Evolutionary conservation across 129 eudicot genomes (phyloP).

Genomic region (Flaveria bidentis): DNA sequence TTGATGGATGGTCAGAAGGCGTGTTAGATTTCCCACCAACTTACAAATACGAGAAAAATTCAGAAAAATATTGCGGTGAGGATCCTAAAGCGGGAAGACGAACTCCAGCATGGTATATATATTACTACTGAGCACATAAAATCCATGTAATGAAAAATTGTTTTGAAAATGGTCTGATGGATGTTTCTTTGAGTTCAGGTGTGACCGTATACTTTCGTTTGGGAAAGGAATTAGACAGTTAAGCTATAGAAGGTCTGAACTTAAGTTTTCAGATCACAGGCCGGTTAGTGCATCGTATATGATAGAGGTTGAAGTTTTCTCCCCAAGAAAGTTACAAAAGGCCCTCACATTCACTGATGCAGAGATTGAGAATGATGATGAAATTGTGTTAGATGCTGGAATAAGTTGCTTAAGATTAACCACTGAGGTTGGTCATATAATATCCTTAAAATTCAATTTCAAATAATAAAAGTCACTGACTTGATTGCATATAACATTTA

Average conservation of each 20-base stretch:
- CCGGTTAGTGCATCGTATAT: conserved; percentile 76
- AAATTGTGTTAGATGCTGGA: conserved; percentile 32
- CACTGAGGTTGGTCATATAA: conserved; percentile 48
- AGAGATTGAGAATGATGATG: conserved; percentile 62
- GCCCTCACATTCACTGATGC: conserved; percentile 93
- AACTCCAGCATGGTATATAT: conserved; percentile 89
- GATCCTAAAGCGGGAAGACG: conserved; percentile 90
- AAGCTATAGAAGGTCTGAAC: conserved; percentile 68
- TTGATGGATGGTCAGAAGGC: conserved; percentile 98
- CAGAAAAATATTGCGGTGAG: conserved; percentile 65
- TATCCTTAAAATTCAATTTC: neutral
- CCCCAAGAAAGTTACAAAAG: conserved; percentile 67
- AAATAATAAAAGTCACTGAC: neutral
- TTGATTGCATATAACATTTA: neutral
- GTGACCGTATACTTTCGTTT: conserved; percentile 81
- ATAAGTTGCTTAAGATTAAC: conserved; percentile 39
- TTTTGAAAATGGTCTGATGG: neutral
- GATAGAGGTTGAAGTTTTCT: conserved; percentile 88
- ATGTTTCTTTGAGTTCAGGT: conserved; percentile 47
- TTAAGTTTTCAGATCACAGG: conserved; percentile 82
- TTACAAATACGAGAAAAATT: conserved; percentile 79
- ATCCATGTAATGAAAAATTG: conserved; percentile 2
- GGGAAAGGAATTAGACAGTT: conserved; percentile 81
- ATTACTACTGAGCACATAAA: neutral
- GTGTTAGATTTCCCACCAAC: conserved; percentile 80